Conservation (phyloP, 805 yeast species). For the Kuraishia piskuri region DNA sequence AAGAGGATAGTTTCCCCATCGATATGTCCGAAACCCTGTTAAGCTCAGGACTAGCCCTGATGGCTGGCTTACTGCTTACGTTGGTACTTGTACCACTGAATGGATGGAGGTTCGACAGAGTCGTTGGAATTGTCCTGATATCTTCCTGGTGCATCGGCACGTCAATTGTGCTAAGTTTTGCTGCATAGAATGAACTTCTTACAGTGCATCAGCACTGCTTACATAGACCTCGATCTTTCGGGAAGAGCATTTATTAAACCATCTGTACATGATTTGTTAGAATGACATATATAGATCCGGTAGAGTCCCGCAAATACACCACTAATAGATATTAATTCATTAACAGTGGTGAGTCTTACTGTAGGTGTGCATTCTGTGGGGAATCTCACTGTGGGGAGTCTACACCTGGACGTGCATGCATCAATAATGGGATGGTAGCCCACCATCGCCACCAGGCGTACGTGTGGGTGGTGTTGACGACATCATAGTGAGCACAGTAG, state of each 20-base stretch:
- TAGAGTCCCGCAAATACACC: no score
- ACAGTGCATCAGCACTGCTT: background rate
- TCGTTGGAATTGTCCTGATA: constrained; percentile 30
- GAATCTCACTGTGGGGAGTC: background rate
- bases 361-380: background rate
- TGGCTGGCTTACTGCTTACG: constrained; percentile 28
- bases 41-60: constrained; percentile 31
- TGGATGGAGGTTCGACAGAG: constrained; percentile 30
- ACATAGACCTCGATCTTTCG: background rate
- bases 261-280: no score
- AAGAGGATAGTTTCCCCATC: constrained; percentile 14
- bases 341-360: background rate
- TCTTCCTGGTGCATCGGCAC: constrained; percentile 34
- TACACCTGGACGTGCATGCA: background rate
- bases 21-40: constrained; percentile 28
- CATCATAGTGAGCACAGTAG: background rate
- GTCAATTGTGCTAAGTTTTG: constrained; percentile 17
- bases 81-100: constrained; percentile 29
- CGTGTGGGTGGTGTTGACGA: background rate
- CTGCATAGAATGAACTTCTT: constrained; percentile 3
- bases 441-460: background rate
- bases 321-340: no score
- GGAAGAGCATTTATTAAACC: no score
- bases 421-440: background rate
- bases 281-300: background rate